These are phyloP conservation scores for Berberis vulgaris DNA, from an alignment of 164 flowering plant species.

Conservation along the genomic window DNA sequence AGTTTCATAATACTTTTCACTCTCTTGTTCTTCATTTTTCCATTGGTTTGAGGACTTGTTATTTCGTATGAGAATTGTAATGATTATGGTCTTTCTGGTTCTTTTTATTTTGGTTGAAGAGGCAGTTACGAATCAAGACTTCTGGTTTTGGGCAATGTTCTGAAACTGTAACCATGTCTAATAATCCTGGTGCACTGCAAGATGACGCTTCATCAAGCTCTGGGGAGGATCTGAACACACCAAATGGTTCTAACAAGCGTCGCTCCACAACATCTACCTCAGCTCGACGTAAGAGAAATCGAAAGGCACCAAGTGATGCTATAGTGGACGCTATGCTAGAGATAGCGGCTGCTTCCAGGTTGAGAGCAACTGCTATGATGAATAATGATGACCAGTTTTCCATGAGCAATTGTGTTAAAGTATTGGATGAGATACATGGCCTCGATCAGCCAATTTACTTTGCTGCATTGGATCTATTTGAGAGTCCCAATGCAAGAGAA, in stretches of 20 bases:
- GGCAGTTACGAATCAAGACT: constrained; percentile 15
- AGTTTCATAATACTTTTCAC: too few relatives aligned
- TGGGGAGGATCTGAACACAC: constrained; percentile 50
- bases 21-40: too few relatives aligned
- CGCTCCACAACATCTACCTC: constrained; percentile 33
- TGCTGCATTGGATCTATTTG: constrained; percentile 63
- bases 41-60: background rate
- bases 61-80: background rate
- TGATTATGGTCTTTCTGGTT: background rate
- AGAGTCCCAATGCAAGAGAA: constrained; percentile 55
- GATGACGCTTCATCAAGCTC: constrained; percentile 67
- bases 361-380: constrained; percentile 58
- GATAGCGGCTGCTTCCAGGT: constrained; percentile 72
- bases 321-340: constrained; percentile 77
- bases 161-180: constrained; percentile 31
- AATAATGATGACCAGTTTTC: constrained; percentile 59
- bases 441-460: constrained; percentile 53
- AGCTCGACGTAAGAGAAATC: constrained; percentile 53
- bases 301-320: constrained; percentile 57
- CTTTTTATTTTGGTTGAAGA: constrained; percentile 13
- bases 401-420: constrained; percentile 65
- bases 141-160: constrained; percentile 13
- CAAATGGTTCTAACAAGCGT: constrained; percentile 58
- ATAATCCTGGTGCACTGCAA: constrained; percentile 34
- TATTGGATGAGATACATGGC: constrained; percentile 60